Conservation (phyloP, 352 stramenopile species). For the Pythium sp. region DNA sequence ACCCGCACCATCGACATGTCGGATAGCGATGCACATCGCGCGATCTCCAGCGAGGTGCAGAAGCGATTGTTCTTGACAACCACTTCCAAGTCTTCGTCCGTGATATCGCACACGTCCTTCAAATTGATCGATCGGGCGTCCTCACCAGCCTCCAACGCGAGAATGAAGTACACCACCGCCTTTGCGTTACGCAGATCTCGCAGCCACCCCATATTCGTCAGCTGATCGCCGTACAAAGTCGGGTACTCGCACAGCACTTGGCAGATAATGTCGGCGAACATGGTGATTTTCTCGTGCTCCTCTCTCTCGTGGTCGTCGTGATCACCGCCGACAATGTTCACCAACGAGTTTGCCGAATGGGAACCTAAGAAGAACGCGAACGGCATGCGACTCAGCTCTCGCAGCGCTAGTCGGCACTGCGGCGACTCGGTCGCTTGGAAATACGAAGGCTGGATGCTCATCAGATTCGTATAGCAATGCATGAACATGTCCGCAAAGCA, state of each 20-base stretch:
- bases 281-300: slow-evolving; percentile 30
- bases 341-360: slow-evolving; percentile 43
- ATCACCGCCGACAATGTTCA: slow-evolving; percentile 40
- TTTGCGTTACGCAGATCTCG: slow-evolving; percentile 41
- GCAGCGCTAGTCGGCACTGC: slow-evolving; percentile 42
- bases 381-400: slow-evolving; percentile 54
- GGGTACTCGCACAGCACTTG: slow-evolving; percentile 59
- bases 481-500: slow-evolving; percentile 81
- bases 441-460: slow-evolving; percentile 51
- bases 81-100: slow-evolving; percentile 53
- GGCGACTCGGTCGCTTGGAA: slow-evolving; percentile 52
- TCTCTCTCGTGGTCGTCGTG: slow-evolving; percentile 34
- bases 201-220: slow-evolving; percentile 70
- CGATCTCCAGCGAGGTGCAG: slow-evolving; percentile 38
- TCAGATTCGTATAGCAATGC: slow-evolving; percentile 54
- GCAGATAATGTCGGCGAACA: slow-evolving; percentile 73
- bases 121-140: slow-evolving; percentile 54
- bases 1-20: slow-evolving; percentile 44
- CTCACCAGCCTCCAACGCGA: slow-evolving; percentile 52
- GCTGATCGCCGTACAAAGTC: slow-evolving; percentile 62
- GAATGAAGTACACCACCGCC: slow-evolving; percentile 60
- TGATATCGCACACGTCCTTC: slow-evolving; percentile 46
- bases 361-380: slow-evolving; percentile 74
- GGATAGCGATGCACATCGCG: slow-evolving; percentile 33
- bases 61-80: slow-evolving; percentile 59